Percentiles rank a stretch among this genome's conserved stretches.
phyloP scores from a whole-genome alignment of 306 rosid species.

The Prunus armeniaca region DNA sequence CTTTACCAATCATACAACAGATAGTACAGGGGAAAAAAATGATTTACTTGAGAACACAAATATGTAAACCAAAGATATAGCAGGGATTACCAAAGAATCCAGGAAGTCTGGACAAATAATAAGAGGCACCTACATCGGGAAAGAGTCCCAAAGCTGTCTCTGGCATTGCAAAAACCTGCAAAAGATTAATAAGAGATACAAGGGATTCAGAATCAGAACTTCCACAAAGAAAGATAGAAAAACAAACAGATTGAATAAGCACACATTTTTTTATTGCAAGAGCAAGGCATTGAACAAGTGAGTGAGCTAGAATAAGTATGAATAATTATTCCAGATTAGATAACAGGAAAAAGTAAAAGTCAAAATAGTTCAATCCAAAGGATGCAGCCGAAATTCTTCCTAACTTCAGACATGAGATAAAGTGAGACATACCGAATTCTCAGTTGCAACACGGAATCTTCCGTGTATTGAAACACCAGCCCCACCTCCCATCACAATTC shows the following conservation, averaged over 20 bases:
- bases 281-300: neutral
- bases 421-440: constrained; percentile 58
- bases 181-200: constrained; percentile 19
- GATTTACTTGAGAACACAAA: neutral
- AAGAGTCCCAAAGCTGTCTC: constrained; percentile 94
- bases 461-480: constrained; percentile 92
- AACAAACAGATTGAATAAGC: neutral
- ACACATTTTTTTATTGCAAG: neutral
- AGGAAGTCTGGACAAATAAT: constrained; percentile 83
- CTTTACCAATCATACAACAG: neutral
- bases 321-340: neutral
- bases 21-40: neutral
- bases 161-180: constrained; percentile 97
- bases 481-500: constrained; percentile 98
- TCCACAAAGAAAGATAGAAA: neutral
- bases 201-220: neutral
- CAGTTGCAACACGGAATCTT: constrained; percentile 84
- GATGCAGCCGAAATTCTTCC: neutral
- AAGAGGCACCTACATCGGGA: constrained; percentile 93
- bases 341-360: neutral
- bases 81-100: constrained; percentile 78
- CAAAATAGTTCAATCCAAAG: neutral
- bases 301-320: neutral
- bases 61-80: constrained; percentile 19
- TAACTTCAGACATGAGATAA: neutral